These are phyloP conservation scores for Plasmodium reichenowi DNA, from an alignment of 169 alveolate genomes.

Conservation along the genomic window DNA sequence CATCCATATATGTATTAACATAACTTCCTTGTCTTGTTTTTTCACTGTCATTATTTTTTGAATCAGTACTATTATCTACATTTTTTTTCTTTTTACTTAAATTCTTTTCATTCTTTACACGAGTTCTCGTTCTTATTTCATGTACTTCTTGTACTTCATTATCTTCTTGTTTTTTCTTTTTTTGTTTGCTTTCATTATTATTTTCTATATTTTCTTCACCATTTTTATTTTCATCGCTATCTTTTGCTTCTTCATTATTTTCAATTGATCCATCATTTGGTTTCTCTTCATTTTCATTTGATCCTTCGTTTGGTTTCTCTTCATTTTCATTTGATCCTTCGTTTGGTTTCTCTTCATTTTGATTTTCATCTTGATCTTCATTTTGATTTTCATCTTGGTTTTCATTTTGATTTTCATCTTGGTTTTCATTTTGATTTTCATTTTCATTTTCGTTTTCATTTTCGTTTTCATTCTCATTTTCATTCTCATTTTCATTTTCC, in stretches of 20 bases:
- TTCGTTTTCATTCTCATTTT: neutral
- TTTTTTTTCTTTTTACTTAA: constrained; percentile 27
- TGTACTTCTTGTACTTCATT: constrained; percentile 16
- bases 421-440: constrained; percentile 3
- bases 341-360: neutral
- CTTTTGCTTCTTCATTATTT: constrained; percentile 18
- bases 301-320: neutral
- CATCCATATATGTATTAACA: constrained; percentile 69
- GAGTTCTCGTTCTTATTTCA: constrained; percentile 20
- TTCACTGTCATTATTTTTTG: constrained; percentile 47
- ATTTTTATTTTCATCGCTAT: neutral
- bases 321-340: constrained; percentile 6
- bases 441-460: constrained; percentile 4
- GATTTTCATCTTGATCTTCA: neutral
- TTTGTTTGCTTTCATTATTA: neutral
- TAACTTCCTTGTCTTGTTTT: constrained; percentile 52
- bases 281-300: constrained; percentile 1
- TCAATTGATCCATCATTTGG: neutral
- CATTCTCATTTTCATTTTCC: neutral
- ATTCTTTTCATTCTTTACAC: constrained; percentile 47
- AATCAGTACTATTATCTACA: neutral
- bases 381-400: neutral
- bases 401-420: neutral
- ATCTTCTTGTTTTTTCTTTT: neutral
- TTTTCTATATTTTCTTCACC: neutral